These are phyloP conservation scores for Tetrastigma voinierianum DNA, from an alignment of 164 flowering plant genomes.

Conservation along the genomic window DNA sequence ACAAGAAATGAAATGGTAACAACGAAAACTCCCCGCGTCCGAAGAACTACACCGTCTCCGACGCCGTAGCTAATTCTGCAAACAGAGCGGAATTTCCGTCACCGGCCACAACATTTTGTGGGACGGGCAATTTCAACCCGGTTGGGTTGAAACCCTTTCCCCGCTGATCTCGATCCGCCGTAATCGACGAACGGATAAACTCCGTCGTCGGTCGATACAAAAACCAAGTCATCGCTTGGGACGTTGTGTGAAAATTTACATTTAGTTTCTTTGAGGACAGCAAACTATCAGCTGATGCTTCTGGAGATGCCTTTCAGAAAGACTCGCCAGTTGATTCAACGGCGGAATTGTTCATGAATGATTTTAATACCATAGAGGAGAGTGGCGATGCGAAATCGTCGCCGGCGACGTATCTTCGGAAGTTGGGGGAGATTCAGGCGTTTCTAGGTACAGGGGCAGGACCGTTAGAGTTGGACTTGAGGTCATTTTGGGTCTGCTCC, in stretches of 20 bases:
- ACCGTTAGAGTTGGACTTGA: conserved; percentile 38
- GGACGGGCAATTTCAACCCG: conserved; percentile 34
- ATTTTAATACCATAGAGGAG: conserved; percentile 47
- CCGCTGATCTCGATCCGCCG: conserved; percentile 25
- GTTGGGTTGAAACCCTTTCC: conserved; percentile 39
- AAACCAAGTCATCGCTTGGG: conserved; percentile 50
- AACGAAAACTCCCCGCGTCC: conserved; percentile 30
- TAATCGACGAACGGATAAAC: conserved; percentile 20
- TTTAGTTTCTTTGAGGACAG: conserved; percentile 42
- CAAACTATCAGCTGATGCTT: conserved; percentile 39
- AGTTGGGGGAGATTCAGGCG: conserved; percentile 27
- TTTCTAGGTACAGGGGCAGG: conserved; percentile 21
- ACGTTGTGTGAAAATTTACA: conserved; percentile 65
- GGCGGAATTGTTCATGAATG: conserved; percentile 45
- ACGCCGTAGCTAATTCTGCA: conserved; percentile 45
- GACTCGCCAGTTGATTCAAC: conserved; percentile 30
- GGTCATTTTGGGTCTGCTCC: conserved; percentile 36
- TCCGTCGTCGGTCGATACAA: conserved; percentile 43
- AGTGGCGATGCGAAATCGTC: conserved; percentile 15
- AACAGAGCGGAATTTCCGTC: conserved; percentile 23
- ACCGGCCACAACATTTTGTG: conserved; percentile 60
- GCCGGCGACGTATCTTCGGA: conserved; percentile 28
- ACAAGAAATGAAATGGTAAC: conserved; percentile 62
- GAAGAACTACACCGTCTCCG: conserved; percentile 46
- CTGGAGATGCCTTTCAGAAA: conserved; percentile 24